Conservation (phyloP, 805 yeast genomes). For the Saturnispora quitensis region DNA sequence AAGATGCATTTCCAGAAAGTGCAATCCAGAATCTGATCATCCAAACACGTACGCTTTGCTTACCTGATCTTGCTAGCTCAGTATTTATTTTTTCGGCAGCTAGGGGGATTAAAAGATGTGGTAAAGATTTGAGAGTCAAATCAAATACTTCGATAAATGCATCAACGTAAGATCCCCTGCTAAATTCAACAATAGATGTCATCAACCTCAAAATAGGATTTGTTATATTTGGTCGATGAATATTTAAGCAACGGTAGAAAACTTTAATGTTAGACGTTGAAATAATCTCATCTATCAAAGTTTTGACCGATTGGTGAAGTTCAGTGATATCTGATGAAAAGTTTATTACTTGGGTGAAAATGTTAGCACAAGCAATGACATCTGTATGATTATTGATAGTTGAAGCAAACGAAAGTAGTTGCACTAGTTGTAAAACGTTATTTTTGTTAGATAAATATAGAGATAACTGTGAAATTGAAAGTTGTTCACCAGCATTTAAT, state of each 20-base stretch:
- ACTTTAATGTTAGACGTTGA: constrained; percentile 49
- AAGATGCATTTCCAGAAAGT: constrained; percentile 39
- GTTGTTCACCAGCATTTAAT: background rate
- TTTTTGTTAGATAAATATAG: constrained; percentile 25
- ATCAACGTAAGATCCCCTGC: constrained; percentile 42
- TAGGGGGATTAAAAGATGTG: constrained; percentile 48
- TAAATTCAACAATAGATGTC: constrained; percentile 39
- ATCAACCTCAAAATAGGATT: constrained; percentile 56
- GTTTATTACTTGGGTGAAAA: constrained; percentile 31
- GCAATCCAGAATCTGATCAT: constrained; percentile 56
- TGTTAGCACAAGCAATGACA: constrained; percentile 36
- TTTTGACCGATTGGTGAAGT: constrained; percentile 23
- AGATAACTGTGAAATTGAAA: constrained; percentile 14
- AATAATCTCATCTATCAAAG: constrained; percentile 41
- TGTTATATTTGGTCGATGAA: constrained; percentile 47
- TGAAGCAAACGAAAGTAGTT: constrained; percentile 35
- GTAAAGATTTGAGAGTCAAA: constrained; percentile 48
- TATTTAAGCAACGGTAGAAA: constrained; percentile 57
- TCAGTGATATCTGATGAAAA: constrained; percentile 15
- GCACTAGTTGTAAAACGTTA: constrained; percentile 28
- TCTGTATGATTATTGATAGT: constrained; percentile 43
- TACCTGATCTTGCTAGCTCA: constrained; percentile 34
- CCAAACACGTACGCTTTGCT: constrained; percentile 44
- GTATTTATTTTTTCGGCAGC: constrained; percentile 24
- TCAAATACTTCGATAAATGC: constrained; percentile 62